Evolutionary conservation across 2,329 filamentous ascomycete species (phyloP), one percentile per base, ranked within the genome.

Genomic region (Colletotrichum lini): DNA sequence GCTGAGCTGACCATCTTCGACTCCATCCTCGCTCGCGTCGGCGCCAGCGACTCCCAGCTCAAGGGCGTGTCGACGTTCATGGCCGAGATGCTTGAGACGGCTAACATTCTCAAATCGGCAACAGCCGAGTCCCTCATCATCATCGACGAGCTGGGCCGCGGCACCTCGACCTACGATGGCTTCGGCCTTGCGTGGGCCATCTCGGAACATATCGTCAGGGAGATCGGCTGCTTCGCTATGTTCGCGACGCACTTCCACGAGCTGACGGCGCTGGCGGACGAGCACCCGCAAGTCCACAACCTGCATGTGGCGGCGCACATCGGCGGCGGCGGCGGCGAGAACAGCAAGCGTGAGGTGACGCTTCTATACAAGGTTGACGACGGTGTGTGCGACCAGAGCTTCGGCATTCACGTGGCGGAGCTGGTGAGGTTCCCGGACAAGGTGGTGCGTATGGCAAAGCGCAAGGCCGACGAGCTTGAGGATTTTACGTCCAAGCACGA

Each of bases 101-200:
- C 96, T 75, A 98, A 98, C 80, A 99, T 99, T 74, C 91, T 99
- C 78, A 98, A 98, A 84, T 97, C 94, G 0, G 96, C 96, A 2
- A 99, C 96, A 0, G 91, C 93, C 42, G 96, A 99, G 80, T 98
- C 94, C 5, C 89, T 99, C 64, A 98, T 99, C 83, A 98, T 99
- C 81, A 98, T 99, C 76, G 97, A 99, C 81, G 96, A 99, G 81
- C 90, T 99, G 2, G 96, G 96, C 60, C 94, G 96, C 72, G 96
- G 96, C 68, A 99, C 96, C 0, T 98, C 95, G 73, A 99, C 97
- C 0, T 99, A 99, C 80, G 97, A 99, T 80, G 96, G 96, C 10
- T 99, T 99, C 77, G 96, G 97, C 47, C 90, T 99, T n/a, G 96
- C 97, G 0, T 99, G 96, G 96, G 96, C 96, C 61, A 99, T 99